Evolutionary conservation across 106 monocot genomes (phyloP), one percentile per base, ranked within the genome.

Genomic region (Platanthera guangdongensis): DNA sequence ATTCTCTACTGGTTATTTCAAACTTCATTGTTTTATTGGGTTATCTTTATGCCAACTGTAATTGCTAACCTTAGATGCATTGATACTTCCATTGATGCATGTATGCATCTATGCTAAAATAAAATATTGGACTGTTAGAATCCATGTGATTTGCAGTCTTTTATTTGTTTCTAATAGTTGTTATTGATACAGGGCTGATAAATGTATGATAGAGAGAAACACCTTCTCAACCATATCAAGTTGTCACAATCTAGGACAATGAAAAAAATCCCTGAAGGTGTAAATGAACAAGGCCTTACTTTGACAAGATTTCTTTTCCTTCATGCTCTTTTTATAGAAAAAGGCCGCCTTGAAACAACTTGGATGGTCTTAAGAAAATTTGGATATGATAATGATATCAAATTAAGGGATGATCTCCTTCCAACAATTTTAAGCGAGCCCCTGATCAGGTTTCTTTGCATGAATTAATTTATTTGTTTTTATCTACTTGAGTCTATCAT

Each of bases 331-430:
- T 97, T 97, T 77, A 97, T 97, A 50, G 93, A 97, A 77, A 97
- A 93, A 77, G 96, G 96, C n/a, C 89, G 96, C 32, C 87, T 97
- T 77, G 96, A 97, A 79, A 97, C 96, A 64, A 97, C 91, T 47
- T 97, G 96, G 96, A 93, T 93, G 3, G 96, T 93, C 10, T 68
- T 97, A 57, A 89, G 96, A 78, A 97, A 97, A 77, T 97, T 93
- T 85, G 93, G 96, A 50, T 97, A 93, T 81, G 84, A 93, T 65
- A 89, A 93, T 83, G 96, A 93, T 55, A 77, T 97, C 57, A 91
- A 91, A 73, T 86, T 97, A 9, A 89, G 91, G 75, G 91, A 88
- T 81, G 93, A 97, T 84, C 88, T 96, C 52, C 77, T 96, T 65
- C 91, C 93, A 64, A 55, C 82, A 84, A 71, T 81, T 25, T 90